Evolutionary conservation across 148 eudicot genomes (phyloP).

Genomic region (Amaranthus palmeri): DNA sequence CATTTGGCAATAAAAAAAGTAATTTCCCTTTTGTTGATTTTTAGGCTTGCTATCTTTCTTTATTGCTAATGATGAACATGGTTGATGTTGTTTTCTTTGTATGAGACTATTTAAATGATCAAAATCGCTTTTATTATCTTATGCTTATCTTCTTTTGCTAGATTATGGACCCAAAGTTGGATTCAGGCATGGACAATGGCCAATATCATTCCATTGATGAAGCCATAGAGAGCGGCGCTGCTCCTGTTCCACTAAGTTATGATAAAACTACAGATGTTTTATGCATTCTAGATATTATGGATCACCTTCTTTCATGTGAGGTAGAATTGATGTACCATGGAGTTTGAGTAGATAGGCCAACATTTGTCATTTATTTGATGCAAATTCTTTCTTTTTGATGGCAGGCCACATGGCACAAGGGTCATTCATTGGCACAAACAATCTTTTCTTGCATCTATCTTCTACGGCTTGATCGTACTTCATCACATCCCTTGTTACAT

Average conservation of each 20-base stretch:
- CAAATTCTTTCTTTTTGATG: conserved; percentile 19
- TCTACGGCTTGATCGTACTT: conserved; percentile 74
- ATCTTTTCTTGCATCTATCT: conserved; percentile 90
- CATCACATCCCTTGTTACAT: conserved; percentile 77
- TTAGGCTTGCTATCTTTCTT: too few species aligned
- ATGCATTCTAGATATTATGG: conserved; percentile 74
- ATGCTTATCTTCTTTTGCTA: conserved; percentile 22
- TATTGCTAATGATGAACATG: neutral
- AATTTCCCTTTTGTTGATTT: neutral
- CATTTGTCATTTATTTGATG: conserved; percentile 7
- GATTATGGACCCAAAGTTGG: conserved; percentile 99
- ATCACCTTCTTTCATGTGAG: conserved; percentile 95
- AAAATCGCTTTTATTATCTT: neutral
- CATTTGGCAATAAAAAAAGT: neutral
- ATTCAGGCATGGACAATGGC: conserved; percentile 82
- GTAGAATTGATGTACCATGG: conserved; percentile 35
- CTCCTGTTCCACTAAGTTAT: conserved; percentile 82
- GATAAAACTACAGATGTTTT: conserved; percentile 71
- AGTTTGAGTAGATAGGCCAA: neutral
- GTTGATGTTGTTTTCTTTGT: neutral
- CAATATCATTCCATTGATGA: conserved; percentile 81
- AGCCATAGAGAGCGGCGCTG: conserved; percentile 93
- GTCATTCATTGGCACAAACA: conserved; percentile 93
- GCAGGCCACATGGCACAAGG: conserved; percentile 99
- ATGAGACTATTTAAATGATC: neutral